phyloP scores from a whole-genome alignment of 1,284 basidiomycete genomes.

The Sporisorium scitamineum region DNA sequence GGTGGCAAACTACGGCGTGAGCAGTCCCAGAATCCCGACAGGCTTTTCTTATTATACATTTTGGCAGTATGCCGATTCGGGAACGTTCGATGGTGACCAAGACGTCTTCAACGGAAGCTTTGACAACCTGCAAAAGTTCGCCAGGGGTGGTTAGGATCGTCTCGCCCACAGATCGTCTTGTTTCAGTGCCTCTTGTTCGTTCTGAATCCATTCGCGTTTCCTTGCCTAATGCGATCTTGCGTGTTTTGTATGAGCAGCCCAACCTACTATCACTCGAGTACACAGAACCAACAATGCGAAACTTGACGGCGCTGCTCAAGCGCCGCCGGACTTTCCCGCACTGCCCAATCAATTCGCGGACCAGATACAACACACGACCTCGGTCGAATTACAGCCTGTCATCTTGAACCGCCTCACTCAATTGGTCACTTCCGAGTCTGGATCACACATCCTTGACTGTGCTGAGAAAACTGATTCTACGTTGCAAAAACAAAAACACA shows the following conservation, averaged over 20 bases:
- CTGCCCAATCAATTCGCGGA: too few species aligned
- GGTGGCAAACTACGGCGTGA: constrained; percentile 73
- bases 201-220: background rate
- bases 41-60: constrained; percentile 72
- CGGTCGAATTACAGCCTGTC: too few species aligned
- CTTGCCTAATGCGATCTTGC: too few species aligned
- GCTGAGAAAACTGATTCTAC: constrained; percentile 8
- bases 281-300: too few species aligned
- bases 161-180: background rate
- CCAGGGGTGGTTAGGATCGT: constrained; percentile 22
- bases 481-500: constrained; percentile 8
- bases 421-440: too few species aligned
- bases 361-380: too few species aligned
- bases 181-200: background rate
- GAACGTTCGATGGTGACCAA: constrained; percentile 74
- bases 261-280: too few species aligned
- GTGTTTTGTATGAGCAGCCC: too few species aligned
- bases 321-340: too few species aligned
- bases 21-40: constrained; percentile 40
- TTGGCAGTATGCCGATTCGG: constrained; percentile 76
- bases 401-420: too few species aligned
- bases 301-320: too few species aligned
- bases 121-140: constrained; percentile 59
- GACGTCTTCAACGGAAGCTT: constrained; percentile 70
- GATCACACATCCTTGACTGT: too few species aligned